Evolutionary conservation across 768 basidiomycete genomes (phyloP).

Genomic region (Mycena vitilis): DNA sequence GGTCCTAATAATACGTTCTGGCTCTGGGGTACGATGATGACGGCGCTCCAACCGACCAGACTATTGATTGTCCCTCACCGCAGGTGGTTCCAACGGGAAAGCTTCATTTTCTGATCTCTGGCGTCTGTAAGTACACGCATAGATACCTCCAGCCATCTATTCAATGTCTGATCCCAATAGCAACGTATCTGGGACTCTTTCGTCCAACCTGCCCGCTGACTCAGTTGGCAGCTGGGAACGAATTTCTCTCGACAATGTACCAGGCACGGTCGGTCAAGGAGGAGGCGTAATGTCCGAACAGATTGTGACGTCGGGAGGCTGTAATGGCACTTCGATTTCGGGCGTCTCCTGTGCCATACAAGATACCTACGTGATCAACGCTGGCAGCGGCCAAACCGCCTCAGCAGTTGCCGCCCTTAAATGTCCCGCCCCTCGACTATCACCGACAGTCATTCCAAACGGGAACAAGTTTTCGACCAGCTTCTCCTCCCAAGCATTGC

Average conservation of each 20-base stretch:
- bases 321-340: constrained; percentile 55
- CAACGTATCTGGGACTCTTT: constrained; percentile 74
- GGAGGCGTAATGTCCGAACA: constrained; percentile 67
- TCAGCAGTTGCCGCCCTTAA: constrained; percentile 53
- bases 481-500: constrained; percentile 74
- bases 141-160: too few species aligned
- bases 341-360: constrained; percentile 67
- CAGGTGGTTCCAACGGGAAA: constrained; percentile 72
- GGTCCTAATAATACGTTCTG: constrained; percentile 80
- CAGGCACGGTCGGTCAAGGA: constrained; percentile 61
- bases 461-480: constrained; percentile 63
- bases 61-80: too few species aligned
- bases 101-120: constrained; percentile 73
- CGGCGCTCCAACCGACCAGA: too few species aligned
- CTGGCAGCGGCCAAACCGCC: constrained; percentile 37
- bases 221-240: constrained; percentile 71
- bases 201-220: constrained; percentile 69
- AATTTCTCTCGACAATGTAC: constrained; percentile 52
- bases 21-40: constrained; percentile 49
- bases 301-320: constrained; percentile 72
- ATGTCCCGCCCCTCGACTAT: constrained; percentile 76
- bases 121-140: constrained; percentile 54
- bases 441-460: constrained; percentile 72
- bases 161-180: background rate
- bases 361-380: constrained; percentile 68